Evolutionary conservation across 2,329 filamentous ascomycete species (phyloP), one percentile per base, ranked within the genome.

Genomic region (Penicillium freii): DNA sequence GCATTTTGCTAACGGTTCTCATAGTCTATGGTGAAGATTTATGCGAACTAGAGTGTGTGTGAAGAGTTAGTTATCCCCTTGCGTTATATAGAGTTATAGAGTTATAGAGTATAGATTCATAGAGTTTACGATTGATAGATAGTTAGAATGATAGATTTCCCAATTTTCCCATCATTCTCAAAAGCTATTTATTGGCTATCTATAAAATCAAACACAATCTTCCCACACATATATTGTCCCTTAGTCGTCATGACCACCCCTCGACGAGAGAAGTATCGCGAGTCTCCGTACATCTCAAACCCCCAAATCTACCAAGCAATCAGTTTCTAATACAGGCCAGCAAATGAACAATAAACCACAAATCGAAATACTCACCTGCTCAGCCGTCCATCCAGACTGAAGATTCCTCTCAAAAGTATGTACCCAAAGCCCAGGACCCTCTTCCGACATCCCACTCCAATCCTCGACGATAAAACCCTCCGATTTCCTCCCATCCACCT

Each of bases 1-100:
- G 27, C 1, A 4, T 21, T 29, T n/a, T 15, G 21, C 56, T 62
- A 53, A 62, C 27, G 39, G 27, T 21, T 47, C 34, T 38, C 45
- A 9, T 54, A 74, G 71, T 69, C 70, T 3, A 74, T 74, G 70
- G 68, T 70, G 6, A 66, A 70, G 31, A 60, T 71, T 34, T 71
- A 72, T 51, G 63, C 61, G 29, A 60, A 60, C 29, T 62, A 56
- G 49, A 45, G 34, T 34, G 27, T 17, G 33, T 52, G 33, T 46
- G 33, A 11, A n/a, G 11, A 25, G 10, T 36, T 25, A n/a, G 10
- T 29, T 40, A 21, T 34, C 11, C 25, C 27, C 17, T 19, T 36
- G 19, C 31, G 11, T 38, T 31, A 8, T 43, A 56, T 51, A 50
- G n/a, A 51, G 25, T 27, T 19, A 51, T 42, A 42, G n/a, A 42